Conservation (phyloP, 306 rosid genomes). For the Ochetophila trinervis region DNA sequence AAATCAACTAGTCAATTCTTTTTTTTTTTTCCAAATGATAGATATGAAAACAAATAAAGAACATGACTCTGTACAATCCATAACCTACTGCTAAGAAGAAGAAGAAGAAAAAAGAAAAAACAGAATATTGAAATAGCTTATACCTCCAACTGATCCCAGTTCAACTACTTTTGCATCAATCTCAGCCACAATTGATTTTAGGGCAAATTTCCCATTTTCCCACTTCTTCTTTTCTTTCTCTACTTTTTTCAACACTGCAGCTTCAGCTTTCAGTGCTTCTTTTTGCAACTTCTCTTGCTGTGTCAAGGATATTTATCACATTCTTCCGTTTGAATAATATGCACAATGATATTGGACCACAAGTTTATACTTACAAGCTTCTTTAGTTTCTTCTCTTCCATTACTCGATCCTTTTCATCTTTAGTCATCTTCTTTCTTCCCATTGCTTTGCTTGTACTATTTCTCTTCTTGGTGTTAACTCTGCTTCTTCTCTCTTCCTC, state of each 20-base stretch:
- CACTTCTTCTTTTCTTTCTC: constrained; percentile 83
- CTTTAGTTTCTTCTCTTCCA: constrained; percentile 74
- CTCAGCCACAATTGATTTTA: constrained; percentile 78
- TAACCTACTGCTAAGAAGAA: constrained; percentile 3
- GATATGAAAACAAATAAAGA: background rate
- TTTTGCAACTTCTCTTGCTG: constrained; percentile 83
- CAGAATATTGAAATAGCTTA: constrained; percentile 16
- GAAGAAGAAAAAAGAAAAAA: constrained; percentile 9
- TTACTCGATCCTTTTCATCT: constrained; percentile 66
- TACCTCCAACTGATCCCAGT: constrained; percentile 87
- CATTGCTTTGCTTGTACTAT: constrained; percentile 22
- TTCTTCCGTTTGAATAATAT: constrained; percentile 16
- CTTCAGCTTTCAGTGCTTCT: constrained; percentile 84
- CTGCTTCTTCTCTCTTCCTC: constrained; percentile 27
- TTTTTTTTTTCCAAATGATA: background rate
- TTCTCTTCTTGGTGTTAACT: constrained; percentile 32
- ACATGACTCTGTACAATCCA: background rate
- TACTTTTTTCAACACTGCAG: constrained; percentile 63
- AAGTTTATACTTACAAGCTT: constrained; percentile 54
- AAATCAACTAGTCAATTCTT: constrained; percentile 8
- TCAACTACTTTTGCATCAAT: constrained; percentile 85
- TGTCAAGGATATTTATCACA: constrained; percentile 24
- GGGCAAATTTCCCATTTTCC: constrained; percentile 86
- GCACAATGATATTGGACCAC: constrained; percentile 17
- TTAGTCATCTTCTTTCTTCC: constrained; percentile 59